Percentiles rank a stretch among this genome's conserved stretches.
Evolutionary conservation across 768 basidiomycete species (phyloP).

Genomic region (Suillus subalutaceus): DNA sequence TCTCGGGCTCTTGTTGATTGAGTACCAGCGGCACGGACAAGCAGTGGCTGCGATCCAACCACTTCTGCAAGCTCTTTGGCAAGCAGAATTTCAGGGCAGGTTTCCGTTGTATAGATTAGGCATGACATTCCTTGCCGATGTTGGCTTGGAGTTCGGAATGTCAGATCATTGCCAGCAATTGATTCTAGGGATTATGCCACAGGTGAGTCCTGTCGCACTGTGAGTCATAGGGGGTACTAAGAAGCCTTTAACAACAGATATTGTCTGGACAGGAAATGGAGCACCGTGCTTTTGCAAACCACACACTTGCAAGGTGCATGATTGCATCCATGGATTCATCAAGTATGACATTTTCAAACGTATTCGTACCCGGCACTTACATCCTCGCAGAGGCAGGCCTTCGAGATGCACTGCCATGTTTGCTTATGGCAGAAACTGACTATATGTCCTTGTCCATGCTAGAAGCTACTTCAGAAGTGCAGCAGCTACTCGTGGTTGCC

Average conservation of each 20-base stretch:
- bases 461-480: conserved; percentile 63
- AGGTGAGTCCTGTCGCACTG: conserved; percentile 46
- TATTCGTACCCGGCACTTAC: conserved; percentile 6
- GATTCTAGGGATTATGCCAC: conserved; percentile 81
- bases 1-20: conserved; percentile 9
- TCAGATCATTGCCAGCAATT: conserved; percentile 63
- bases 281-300: conserved; percentile 73
- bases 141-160: conserved; percentile 78
- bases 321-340: conserved; percentile 56
- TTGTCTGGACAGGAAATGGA: conserved; percentile 75
- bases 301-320: conserved; percentile 74
- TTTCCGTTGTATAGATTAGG: conserved; percentile 69
- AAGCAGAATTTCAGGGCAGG: conserved; percentile 76
- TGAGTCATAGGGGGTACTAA: background rate
- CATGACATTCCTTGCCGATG: conserved; percentile 74
- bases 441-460: conserved; percentile 62
- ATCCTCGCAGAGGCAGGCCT: conserved; percentile 38
- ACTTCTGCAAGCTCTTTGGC: conserved; percentile 74
- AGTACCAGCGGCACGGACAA: conserved; percentile 62
- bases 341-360: conserved; percentile 37
- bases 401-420: conserved; percentile 59
- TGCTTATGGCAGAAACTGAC: conserved; percentile 67
- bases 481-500: conserved; percentile 70
- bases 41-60: conserved; percentile 63
- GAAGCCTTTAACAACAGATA: conserved; percentile 45